Evolutionary conservation across 2,329 filamentous ascomycete species (phyloP).

Genomic region (Scedosporium dehoogii): DNA sequence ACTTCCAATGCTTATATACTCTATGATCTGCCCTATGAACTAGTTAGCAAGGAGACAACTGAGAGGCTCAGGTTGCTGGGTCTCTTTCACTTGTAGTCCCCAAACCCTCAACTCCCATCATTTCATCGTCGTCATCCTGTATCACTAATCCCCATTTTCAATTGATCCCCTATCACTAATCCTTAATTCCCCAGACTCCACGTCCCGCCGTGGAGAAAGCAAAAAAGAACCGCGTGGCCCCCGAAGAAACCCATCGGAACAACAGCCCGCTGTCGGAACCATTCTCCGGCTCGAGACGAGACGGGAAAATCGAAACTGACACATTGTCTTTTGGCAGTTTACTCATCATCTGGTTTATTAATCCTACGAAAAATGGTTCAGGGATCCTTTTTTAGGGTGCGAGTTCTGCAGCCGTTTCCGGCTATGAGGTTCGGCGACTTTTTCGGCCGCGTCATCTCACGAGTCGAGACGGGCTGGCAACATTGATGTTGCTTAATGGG

Average conservation of each 20-base stretch:
- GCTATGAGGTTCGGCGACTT: not conserved
- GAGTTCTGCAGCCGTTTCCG: not conserved
- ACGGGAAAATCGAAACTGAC: not conserved
- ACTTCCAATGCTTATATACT: too few species aligned
- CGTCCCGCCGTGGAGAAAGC: not conserved
- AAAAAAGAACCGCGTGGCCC: not conserved
- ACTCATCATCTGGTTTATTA: not conserved
- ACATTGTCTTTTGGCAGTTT: not conserved
- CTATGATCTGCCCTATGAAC: not conserved
- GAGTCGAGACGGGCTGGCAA: not conserved
- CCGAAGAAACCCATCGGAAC: not conserved
- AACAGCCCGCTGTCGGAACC: not conserved
- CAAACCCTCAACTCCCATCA: not conserved
- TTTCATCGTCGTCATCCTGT: not conserved
- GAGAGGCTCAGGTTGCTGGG: not conserved
- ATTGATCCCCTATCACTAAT: not conserved
- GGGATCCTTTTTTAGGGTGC: not conserved
- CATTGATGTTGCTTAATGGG: not conserved
- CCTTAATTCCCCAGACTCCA: not conserved
- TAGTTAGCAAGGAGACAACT: not conserved
- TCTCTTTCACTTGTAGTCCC: too few species aligned
- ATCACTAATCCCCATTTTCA: not conserved
- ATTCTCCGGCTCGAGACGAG: not conserved
- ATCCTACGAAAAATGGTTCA: not conserved
- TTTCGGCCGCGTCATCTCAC: not conserved